phyloP scores from a whole-genome alignment of 2,329 filamentous ascomycete genomes.

The Phialocephala sp. region DNA sequence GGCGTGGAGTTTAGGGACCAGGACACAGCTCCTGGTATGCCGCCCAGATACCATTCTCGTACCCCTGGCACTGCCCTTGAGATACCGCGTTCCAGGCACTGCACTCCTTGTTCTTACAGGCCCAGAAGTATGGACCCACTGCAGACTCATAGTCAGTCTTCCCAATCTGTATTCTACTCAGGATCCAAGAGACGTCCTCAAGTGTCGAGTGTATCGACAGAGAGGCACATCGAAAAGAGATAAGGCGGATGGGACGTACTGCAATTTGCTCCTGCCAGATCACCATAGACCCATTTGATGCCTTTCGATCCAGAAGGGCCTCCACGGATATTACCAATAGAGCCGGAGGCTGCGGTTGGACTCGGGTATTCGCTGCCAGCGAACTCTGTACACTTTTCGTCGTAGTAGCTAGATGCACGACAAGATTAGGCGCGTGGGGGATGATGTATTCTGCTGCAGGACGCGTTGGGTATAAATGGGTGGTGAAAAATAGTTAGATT shows the following conservation, averaged over 20 bases:
- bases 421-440: too few species aligned
- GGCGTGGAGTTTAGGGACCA: background rate
- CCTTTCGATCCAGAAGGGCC: background rate
- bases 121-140: background rate
- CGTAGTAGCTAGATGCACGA: background rate
- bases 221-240: too few species aligned
- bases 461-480: too few species aligned
- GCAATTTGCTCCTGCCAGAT: background rate
- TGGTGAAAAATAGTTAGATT: too few species aligned
- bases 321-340: background rate
- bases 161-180: too few species aligned
- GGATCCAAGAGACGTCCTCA: background rate
- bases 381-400: background rate
- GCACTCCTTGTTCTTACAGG: background rate
- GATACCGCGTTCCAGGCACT: background rate
- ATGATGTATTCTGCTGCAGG: too few species aligned
- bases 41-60: background rate
- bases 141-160: background rate
- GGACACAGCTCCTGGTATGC: background rate
- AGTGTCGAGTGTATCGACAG: too few species aligned
- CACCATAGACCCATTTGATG: background rate
- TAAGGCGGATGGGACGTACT: background rate
- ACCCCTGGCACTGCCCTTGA: background rate
- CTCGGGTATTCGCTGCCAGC: background rate
- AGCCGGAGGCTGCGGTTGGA: background rate